Conservation (phyloP, 345 rosid genomes). For the Aethionema arabicum region DNA sequence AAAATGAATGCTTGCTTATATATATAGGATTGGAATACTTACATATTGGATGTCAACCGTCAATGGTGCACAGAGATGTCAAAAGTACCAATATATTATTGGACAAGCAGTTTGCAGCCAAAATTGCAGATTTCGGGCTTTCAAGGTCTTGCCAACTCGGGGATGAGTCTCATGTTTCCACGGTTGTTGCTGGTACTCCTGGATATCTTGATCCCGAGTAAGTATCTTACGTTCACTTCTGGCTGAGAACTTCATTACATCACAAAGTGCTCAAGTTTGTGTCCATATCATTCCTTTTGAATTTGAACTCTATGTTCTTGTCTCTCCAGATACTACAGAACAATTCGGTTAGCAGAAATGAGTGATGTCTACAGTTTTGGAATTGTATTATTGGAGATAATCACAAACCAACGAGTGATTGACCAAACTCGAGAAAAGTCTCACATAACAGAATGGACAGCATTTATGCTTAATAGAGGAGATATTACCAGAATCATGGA, state of each 20-base stretch:
- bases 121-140: slow-evolving; percentile 34
- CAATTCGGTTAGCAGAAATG: slow-evolving; percentile 36
- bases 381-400: slow-evolving; percentile 47
- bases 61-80: slow-evolving; percentile 25
- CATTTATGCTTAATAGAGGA: slow-evolving; percentile 34
- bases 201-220: slow-evolving; percentile 33
- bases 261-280: not conserved
- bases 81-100: slow-evolving; percentile 29
- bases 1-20: not conserved
- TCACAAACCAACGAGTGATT: slow-evolving; percentile 43
- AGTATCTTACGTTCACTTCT: not conserved
- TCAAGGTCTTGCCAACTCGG: slow-evolving; percentile 28
- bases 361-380: slow-evolving; percentile 58
- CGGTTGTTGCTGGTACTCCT: slow-evolving; percentile 19
- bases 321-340: slow-evolving; percentile 22
- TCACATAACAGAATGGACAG: slow-evolving; percentile 39
- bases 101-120: slow-evolving; percentile 42
- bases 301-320: not conserved
- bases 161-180: slow-evolving; percentile 20
- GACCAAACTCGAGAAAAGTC: slow-evolving; percentile 17
- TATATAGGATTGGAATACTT: slow-evolving; percentile 18
- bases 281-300: not conserved
- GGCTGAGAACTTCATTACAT: not conserved
- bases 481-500: slow-evolving; percentile 42
- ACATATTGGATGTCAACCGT: slow-evolving; percentile 21